Percentiles rank a stretch among this genome's conserved stretches.
These are phyloP conservation scores for Ogataea saltuana DNA, from an alignment of 805 yeast genomes.

Conservation along the genomic window DNA sequence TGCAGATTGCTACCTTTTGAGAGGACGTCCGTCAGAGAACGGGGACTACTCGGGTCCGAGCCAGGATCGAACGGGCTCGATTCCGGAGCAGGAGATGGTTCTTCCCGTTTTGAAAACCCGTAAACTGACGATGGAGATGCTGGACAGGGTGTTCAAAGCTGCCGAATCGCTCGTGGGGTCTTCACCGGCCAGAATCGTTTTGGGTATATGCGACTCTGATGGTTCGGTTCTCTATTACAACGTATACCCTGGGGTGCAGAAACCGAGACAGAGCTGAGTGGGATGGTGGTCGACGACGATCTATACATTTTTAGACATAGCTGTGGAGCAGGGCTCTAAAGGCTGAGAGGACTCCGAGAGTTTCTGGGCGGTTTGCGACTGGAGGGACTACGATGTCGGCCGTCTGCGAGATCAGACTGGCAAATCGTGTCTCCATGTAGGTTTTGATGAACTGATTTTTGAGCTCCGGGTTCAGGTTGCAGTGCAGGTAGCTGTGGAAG, in stretches of 20 bases:
- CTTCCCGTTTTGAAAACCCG: constrained; percentile 36
- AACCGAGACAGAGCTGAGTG: constrained; percentile 45
- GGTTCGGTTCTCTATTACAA: constrained; percentile 73
- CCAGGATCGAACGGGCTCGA: no score
- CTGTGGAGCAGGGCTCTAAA: constrained; percentile 4
- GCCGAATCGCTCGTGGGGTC: no score
- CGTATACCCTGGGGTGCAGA: constrained; percentile 63
- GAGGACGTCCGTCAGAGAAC: constrained; percentile 37
- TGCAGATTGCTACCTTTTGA: constrained; percentile 20
- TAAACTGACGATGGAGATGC: constrained; percentile 38
- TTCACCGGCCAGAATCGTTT: constrained; percentile 43
- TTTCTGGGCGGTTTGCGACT: no score
- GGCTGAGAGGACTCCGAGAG: constrained; percentile 5
- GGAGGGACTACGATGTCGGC: background rate
- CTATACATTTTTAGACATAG: constrained; percentile 5
- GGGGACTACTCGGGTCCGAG: no score
- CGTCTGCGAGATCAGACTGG: constrained; percentile 28
- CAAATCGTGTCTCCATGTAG: constrained; percentile 37
- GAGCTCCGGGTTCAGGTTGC: constrained; percentile 31
- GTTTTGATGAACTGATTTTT: constrained; percentile 43
- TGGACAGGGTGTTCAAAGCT: constrained; percentile 42
- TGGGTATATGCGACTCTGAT: constrained; percentile 62
- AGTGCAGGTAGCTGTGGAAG: constrained; percentile 40
- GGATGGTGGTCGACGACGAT: no score
- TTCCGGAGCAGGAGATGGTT: constrained; percentile 34